Evolutionary conservation across 1,139 yeast species (phyloP), one percentile per base, ranked within the genome.

Genomic region (Blastobotrys apis): DNA sequence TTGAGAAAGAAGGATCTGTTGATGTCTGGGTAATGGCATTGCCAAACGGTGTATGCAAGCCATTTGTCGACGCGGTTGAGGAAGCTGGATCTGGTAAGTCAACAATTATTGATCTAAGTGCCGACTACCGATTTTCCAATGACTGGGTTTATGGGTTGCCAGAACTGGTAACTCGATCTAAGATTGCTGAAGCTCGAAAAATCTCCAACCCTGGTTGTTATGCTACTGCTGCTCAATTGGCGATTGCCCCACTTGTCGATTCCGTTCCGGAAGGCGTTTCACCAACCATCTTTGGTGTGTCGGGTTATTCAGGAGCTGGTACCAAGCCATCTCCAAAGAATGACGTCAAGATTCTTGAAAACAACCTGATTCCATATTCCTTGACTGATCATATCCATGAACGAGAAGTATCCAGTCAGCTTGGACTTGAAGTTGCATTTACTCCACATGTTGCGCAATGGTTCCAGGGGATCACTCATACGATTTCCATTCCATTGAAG

Each of bases 1-100:
- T 92, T 52, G 98, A 90, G 66, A 76, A 79, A 54, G 72, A 78
- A 37, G 79, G 81, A 38, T 86, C 79, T 44, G 86, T 92, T 45
- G 98, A 94, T 59, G 82, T 90, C 47, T 92, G 99, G 98, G 95
- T 94, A 31, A 92, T 94, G 98, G 98, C 98, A 1, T 75, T 94
- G 59, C 98, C 99, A 52, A 92, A 92, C 63, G 97, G 97, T 44
- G 97, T 92, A 37, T 92, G 97, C 70, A 84, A 84, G 68, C 97
- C 98, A 45, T 90, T 92, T 69, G 97, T 92, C 33, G 88, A 86
- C 33, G 95, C 97, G 16, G 86, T 92, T 59, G 92, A 85, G 58
- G 72, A 80, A 16, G 84, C 80, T 21, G 51, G 51, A 41, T 45
- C 50, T 36, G 61, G 66, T 17, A 62, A 64, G 23, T 84, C 95